Conservation (phyloP, 2,329 filamentous ascomycete species). For the Biscogniauxia mediterranea region DNA sequence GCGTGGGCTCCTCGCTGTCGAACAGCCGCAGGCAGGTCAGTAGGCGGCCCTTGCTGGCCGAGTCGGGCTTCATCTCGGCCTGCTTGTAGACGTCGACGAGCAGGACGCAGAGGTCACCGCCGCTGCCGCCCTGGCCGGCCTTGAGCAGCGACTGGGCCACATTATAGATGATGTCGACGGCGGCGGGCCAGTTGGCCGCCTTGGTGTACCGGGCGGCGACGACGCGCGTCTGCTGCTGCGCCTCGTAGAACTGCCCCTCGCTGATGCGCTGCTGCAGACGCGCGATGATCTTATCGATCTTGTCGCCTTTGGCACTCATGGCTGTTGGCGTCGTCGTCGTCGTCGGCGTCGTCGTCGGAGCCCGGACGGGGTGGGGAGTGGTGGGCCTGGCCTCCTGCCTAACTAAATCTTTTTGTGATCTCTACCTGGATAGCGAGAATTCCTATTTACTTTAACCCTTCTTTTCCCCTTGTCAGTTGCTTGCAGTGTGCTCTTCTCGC, state of each 20-base stretch:
- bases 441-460: too few species aligned
- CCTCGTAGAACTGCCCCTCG: slow-evolving; percentile 95
- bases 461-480: background rate
- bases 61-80: slow-evolving; percentile 74
- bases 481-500: too few species aligned
- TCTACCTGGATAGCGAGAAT: too few species aligned
- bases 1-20: slow-evolving; percentile 77
- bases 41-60: slow-evolving; percentile 70
- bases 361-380: too few species aligned
- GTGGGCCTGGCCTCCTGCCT: too few species aligned
- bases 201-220: slow-evolving; percentile 94
- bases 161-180: slow-evolving; percentile 80
- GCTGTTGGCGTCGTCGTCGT: background rate
- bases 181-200: slow-evolving; percentile 76
- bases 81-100: slow-evolving; percentile 90
- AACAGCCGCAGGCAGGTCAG: slow-evolving; percentile 80
- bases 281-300: slow-evolving; percentile 57
- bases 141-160: slow-evolving; percentile 84
- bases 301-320: slow-evolving; percentile 39
- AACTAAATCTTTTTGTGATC: too few species aligned
- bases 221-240: slow-evolving; percentile 95
- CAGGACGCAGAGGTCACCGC: slow-evolving; percentile 84
- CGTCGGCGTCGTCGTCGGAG: too few species aligned
- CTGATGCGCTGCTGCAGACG: slow-evolving; percentile 81
- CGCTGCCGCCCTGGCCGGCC: slow-evolving; percentile 90